Conservation (phyloP, 805 yeast genomes). For the Spathaspora arborariae region DNA sequence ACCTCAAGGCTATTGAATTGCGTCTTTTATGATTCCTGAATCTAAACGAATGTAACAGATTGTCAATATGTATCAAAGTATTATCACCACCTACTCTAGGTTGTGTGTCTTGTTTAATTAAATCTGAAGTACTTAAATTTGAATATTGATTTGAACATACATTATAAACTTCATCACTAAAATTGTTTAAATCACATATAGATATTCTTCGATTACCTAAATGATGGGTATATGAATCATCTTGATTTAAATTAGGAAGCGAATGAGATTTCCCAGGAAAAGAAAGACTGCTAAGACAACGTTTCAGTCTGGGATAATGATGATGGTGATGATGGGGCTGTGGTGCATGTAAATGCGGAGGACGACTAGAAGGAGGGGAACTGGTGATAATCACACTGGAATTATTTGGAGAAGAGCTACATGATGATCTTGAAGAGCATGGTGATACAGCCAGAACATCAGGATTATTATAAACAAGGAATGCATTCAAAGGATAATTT, state of each 20-base stretch:
- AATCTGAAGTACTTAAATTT: constrained; percentile 1
- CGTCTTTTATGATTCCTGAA: constrained; percentile 38
- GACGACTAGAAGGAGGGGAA: background rate
- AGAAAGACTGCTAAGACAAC: background rate
- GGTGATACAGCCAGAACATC: background rate
- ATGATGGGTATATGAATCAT: background rate
- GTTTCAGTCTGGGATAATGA: background rate
- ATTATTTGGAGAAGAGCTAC: background rate
- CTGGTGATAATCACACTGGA: background rate
- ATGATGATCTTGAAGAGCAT: constrained; percentile 1
- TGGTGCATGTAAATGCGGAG: background rate
- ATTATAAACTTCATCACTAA: constrained; percentile 7
- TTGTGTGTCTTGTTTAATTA: background rate
- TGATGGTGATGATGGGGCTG: background rate
- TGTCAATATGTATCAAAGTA: background rate
- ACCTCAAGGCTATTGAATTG: constrained; percentile 45
- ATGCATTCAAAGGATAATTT: constrained; percentile 19
- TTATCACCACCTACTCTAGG: background rate
- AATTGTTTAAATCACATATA: constrained; percentile 14
- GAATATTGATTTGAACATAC: background rate
- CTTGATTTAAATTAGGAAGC: constrained; percentile 6
- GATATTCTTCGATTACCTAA: constrained; percentile 11
- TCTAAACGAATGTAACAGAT: constrained; percentile 1
- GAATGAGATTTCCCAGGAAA: constrained; percentile 5
- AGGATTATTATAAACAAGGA: constrained; percentile 12